Evolutionary conservation across 805 yeast species (phyloP), one percentile per base, ranked within the genome.

Genomic region (Kuraishia cidri): DNA sequence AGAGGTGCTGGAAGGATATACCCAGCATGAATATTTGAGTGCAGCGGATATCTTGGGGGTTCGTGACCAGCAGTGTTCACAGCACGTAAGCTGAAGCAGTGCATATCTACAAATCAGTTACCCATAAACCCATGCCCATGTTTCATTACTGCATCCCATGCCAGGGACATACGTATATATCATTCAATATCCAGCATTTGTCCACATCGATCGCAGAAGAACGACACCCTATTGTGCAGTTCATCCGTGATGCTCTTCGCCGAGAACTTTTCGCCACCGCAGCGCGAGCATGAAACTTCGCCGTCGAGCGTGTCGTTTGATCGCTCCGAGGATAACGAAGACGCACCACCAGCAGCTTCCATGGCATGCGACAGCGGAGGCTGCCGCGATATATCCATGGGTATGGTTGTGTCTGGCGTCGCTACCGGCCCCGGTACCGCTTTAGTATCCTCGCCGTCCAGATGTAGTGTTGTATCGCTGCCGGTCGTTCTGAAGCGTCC

Each of bases 191-290:
- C 15, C 4, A 25, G 17, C 12, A 14, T 21, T 3, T n/a, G 13
- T 6, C 56, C 55, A 38, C 58, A 53, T 5, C 39, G 32, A 28
- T 49, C 47, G 33, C 58, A 53, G 30, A 34, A 47, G 29, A 53
- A 53, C 6, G 29, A 33, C 23, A 53, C 46, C 9, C 32, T 24
- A 25, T 43, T 44, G 8, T 38, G 37, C 15, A 27, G 16, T 3
- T 40, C 29, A 9, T 37, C 39, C 14, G 34, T 38, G 30, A 42
- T 41, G 2, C 45, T 42, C 12, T 37, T 44, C 3, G 56, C 53
- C 6, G 50, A 40, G 27, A 51, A 52, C 19, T 42, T 44, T 6
- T 21, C 30, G 2, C 46, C 37, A 4, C 43, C 44, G 31, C 58
- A 52, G 4, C 30, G 26, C 1, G 37, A 13, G 36, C 58, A 52